Conservation (phyloP, 202 grass and related monocot species). For the Eragrostis tef region DNA sequence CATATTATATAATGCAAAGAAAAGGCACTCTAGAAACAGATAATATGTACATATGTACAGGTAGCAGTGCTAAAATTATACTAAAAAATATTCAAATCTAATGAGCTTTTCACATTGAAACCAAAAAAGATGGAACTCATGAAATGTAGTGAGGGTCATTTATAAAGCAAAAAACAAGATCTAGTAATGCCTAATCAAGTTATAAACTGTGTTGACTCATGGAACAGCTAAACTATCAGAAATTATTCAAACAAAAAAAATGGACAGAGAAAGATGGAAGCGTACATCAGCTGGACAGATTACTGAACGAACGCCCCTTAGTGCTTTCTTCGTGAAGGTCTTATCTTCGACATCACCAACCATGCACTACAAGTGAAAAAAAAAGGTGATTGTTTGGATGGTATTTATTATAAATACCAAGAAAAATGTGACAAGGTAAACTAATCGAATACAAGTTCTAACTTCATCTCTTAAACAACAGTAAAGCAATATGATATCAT, state of each 20-base stretch:
- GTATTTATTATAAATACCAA: not conserved
- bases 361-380: constrained; percentile 59
- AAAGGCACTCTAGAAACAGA: constrained; percentile 9
- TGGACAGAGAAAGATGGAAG: constrained; percentile 9
- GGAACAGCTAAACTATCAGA: not conserved
- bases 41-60: constrained; percentile 3
- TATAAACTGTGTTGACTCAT: not conserved
- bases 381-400: constrained; percentile 29
- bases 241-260: constrained; percentile 8
- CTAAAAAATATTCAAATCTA: not conserved
- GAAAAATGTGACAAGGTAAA: not conserved
- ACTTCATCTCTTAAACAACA: not conserved
- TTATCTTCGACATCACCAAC: constrained; percentile 71
- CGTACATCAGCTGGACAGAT: constrained; percentile 79
- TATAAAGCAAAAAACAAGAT: constrained; percentile 1
- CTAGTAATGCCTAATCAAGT: not conserved
- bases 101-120: not conserved
- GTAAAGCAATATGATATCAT: not conserved
- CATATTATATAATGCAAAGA: constrained; percentile 4
- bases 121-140: not conserved
- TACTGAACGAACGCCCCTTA: constrained; percentile 74
- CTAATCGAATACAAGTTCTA: not conserved
- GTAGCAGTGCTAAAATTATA: not conserved
- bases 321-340: constrained; percentile 69
- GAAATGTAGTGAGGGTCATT: not conserved